Percentiles rank a stretch among this genome's conserved stretches.
phyloP scores from a whole-genome alignment of 2,329 filamentous ascomycete species.

The Incumbomyces delicatus region DNA sequence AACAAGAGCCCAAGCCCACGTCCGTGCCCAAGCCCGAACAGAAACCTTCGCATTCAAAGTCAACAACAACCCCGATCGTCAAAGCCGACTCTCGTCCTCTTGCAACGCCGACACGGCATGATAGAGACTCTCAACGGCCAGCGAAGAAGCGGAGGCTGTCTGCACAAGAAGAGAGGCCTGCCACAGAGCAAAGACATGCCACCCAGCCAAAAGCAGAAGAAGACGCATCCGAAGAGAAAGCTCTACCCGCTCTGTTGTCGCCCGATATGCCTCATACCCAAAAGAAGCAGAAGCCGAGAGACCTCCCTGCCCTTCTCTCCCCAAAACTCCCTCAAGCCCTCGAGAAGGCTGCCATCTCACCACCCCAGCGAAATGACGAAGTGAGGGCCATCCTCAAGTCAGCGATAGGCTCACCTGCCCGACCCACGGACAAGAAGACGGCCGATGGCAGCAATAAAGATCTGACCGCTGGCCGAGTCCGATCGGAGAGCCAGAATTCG shows the following conservation, averaged over 20 bases:
- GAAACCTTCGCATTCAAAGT: background rate
- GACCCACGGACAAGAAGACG: background rate
- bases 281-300: slow-evolving; percentile 6
- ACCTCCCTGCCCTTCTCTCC: slow-evolving; percentile 17
- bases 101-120: background rate
- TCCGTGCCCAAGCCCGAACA: background rate
- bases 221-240: background rate
- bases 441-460: background rate
- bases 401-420: slow-evolving; percentile 1
- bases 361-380: slow-evolving; percentile 15
- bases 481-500: slow-evolving; percentile 18
- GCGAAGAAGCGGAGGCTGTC: slow-evolving; percentile 34
- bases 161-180: slow-evolving; percentile 9
- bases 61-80: background rate
- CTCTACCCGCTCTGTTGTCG: slow-evolving; percentile 15
- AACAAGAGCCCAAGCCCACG: background rate
- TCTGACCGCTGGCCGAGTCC: slow-evolving; percentile 6
- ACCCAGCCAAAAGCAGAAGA: background rate
- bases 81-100: slow-evolving; percentile 8
- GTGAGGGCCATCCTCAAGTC: slow-evolving; percentile 13
- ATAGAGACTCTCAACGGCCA: slow-evolving; percentile 22
- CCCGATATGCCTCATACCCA: slow-evolving; percentile 7
- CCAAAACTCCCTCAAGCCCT: slow-evolving; percentile 19
- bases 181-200: slow-evolving; percentile 18
- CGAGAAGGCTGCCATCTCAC: slow-evolving; percentile 11